Evolutionary conservation across 2,329 filamentous ascomycete species (phyloP), one percentile per base, ranked within the genome.

Genomic region (Colletotrichum nymphaeae): DNA sequence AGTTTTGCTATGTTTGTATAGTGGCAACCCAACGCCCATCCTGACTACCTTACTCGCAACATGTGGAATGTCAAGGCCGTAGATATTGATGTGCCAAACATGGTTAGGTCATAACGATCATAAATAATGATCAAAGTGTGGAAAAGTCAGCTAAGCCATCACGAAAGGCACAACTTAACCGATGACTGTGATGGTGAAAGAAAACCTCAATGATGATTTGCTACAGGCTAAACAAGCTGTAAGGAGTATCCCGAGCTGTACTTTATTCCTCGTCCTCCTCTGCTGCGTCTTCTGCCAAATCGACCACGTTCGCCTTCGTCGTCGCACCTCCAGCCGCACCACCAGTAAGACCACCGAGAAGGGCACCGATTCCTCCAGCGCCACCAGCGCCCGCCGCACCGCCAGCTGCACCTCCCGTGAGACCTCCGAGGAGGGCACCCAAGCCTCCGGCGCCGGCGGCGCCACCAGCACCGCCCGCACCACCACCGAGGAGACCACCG

Each of bases 131-230:
- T 32, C 9, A 32, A 11, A 11, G 30, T 32, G 9, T 32, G 9
- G 8, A 32, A 11, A 2, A 32, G 8, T 32, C 30, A 28, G 30
- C 30, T 11, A 1, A 32, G 3, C 30, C 30, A 35, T 12, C 32
- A 35, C 32, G 11, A 4, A 35, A 12, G 11, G 37, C 16, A 19
- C 37, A 42, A n/a, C 1, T 14, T 11, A 5, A 32, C 24, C 42
- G 5, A 5, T 8, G 4, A 14, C 2, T 2, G 24, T 42, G 16
- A 11, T 49, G 12, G 3, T 46, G 69, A 72, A 56, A 63, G 65
- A 64, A 37, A 63, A 28, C 53, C 53, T 58, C 66, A 57, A 57
- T 69, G 59, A 70, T 65, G 60, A 70, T 70, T 73, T 70, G 67
- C 70, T 52, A 70, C 35, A 70, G 56, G 56, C 59, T 70, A 66